A percentile compares a stretch with the other conserved stretches of the same genome.
Conservation (phyloP, 1,284 basidiomycete genomes). For the Athelia sp. region DNA sequence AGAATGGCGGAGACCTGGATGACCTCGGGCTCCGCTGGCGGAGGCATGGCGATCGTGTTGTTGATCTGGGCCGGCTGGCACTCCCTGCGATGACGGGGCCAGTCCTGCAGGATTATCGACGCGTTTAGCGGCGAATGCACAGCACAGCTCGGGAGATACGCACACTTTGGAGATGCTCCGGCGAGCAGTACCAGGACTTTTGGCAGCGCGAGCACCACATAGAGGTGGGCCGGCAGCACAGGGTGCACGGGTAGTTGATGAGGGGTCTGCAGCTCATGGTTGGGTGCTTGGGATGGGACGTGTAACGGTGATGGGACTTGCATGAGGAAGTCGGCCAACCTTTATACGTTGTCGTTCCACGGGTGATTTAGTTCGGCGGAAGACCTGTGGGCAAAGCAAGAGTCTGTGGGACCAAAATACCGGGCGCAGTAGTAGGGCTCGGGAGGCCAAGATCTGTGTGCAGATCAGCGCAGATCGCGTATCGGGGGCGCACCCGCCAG, state of each 20-base stretch:
- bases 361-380: neutral
- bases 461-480: too few species aligned
- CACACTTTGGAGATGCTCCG: conserved; percentile 66
- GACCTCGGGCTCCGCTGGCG: conserved; percentile 59
- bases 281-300: neutral
- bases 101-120: conserved; percentile 47
- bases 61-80: conserved; percentile 52
- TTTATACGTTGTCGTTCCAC: neutral
- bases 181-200: conserved; percentile 69
- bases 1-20: conserved; percentile 67
- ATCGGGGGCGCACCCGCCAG: too few species aligned
- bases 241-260: conserved; percentile 65
- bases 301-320: neutral
- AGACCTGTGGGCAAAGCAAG: too few species aligned
- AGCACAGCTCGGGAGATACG: conserved; percentile 19
- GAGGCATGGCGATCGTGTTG: conserved; percentile 67
- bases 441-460: too few species aligned
- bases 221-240: conserved; percentile 67
- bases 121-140: conserved; percentile 3
- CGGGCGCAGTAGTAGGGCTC: too few species aligned
- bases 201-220: conserved; percentile 84
- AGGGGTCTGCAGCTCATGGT: conserved; percentile 24
- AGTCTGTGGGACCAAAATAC: too few species aligned
- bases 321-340: neutral
- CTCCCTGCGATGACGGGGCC: conserved; percentile 67